phyloP scores from a whole-genome alignment of 2,329 filamentous ascomycete genomes.

The Ophiostoma australiae region DNA sequence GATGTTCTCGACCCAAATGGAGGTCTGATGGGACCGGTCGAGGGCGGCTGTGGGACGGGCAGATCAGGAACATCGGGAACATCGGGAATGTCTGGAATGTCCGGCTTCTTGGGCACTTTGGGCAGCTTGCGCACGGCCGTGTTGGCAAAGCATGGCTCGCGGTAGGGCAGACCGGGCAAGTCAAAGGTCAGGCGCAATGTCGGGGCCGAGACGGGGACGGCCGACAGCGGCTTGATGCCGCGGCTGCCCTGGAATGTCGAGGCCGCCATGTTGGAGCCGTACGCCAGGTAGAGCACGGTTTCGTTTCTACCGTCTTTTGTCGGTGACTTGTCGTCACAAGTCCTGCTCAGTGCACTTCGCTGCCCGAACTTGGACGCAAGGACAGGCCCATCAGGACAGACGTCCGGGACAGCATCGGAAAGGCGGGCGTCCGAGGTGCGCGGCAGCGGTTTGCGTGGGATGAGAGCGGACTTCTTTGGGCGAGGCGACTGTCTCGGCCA shows the following conservation, averaged over 20 bases:
- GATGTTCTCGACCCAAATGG: neutral
- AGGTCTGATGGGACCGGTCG: slow-evolving; percentile 19
- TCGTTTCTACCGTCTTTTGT: neutral
- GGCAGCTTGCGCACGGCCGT: slow-evolving; percentile 53
- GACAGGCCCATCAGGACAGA: slow-evolving; percentile 24
- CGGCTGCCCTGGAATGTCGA: slow-evolving; percentile 74
- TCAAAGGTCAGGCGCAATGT: slow-evolving; percentile 75
- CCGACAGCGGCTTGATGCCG: slow-evolving; percentile 74
- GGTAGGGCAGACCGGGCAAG: slow-evolving; percentile 77
- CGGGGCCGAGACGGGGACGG: slow-evolving; percentile 77
- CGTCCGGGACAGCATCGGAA: slow-evolving; percentile 29
- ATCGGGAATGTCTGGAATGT: slow-evolving; percentile 10
- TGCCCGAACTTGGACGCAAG: neutral
- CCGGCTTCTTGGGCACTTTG: slow-evolving; percentile 29
- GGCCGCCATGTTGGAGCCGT: slow-evolving; percentile 81
- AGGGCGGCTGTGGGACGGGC: slow-evolving; percentile 21
- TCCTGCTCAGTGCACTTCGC: neutral
- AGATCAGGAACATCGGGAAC: slow-evolving; percentile 15
- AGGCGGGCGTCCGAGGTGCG: slow-evolving; percentile 39
- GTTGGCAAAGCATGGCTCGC: slow-evolving; percentile 90
- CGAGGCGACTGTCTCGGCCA: neutral
- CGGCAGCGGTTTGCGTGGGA: slow-evolving; percentile 29
- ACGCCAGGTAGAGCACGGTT: slow-evolving; percentile 73
- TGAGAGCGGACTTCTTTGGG: neutral
- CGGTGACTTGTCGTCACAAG: no score